Evolutionary conservation across 768 basidiomycete genomes (phyloP), one percentile per base, ranked within the genome.

Genomic region (Podaxis sp.): DNA sequence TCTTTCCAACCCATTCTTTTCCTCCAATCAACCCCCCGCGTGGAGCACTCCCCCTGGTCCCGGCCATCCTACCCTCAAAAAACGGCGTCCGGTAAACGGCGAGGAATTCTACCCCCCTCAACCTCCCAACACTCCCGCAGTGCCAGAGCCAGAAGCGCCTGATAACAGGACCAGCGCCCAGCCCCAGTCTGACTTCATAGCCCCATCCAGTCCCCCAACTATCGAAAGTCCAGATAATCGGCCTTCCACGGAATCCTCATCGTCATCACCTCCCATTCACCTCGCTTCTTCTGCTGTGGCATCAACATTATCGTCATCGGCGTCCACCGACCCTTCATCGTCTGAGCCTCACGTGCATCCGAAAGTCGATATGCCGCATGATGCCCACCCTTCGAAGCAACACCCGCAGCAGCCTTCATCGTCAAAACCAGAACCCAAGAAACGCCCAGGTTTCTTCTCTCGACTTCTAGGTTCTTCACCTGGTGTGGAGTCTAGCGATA

Each of bases 1-100:
- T 17, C 75, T 75, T 58, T 68, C 76, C 3, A 76, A 87, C 71
- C 86, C 84, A 1, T 78, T 72, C 71, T 71, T 75, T 68, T 65
- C 63, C 70, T 71, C 74, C 63, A 68, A 67, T 68, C 70, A 72
- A 63, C 64, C 73, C 57, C 67, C 67, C 52, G 66, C 66, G 61
- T 71, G 70, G 73, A 57, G 44, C 39, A 59, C 63, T 48, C 64
- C 68, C 51, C 73, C 72, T 61, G 70, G 71, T 38, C 71, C 68
- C 46, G 76, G 75, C 42, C 77, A 77, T 64, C 75, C 76, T 6
- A 59, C 65, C 48, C 61, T 74, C 51, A 74, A 70, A 55, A 67
- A 62, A 59, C 73, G 65, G 36, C 67, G 63, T 40, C 68, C 48
- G 39, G 67, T 54, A 59, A 65, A 58, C 66, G 39, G 13, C 57